Evolutionary conservation across 345 rosid species (phyloP).

Genomic region (Rhizophora mangle): DNA sequence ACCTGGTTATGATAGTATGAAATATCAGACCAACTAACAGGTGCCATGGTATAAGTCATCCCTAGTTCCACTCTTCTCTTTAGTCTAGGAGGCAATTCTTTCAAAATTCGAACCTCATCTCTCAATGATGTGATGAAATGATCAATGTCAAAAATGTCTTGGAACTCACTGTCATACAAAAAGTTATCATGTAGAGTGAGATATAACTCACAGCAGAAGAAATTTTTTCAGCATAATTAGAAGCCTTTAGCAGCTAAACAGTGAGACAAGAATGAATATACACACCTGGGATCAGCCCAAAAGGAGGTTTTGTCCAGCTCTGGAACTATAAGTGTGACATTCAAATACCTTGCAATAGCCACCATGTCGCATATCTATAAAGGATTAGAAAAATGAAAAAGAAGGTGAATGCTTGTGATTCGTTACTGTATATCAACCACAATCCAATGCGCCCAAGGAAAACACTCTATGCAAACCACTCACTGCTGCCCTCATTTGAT

Average conservation of each 20-base stretch:
- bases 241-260: background rate
- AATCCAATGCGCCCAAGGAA: background rate
- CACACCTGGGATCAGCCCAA: constrained; percentile 91
- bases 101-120: constrained; percentile 26
- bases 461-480: constrained; percentile 21
- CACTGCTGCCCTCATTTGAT: constrained; percentile 93
- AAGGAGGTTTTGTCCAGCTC: constrained; percentile 83
- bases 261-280: background rate
- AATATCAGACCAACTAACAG: constrained; percentile 86
- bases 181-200: background rate
- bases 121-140: constrained; percentile 26
- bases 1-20: constrained; percentile 75
- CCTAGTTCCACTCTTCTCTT: constrained; percentile 62
- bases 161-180: constrained; percentile 24
- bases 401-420: too few species aligned
- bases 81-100: constrained; percentile 63
- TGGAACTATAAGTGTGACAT: constrained; percentile 86
- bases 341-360: constrained; percentile 74
- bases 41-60: constrained; percentile 65
- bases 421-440: too few species aligned
- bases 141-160: constrained; percentile 28
- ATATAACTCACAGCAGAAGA: background rate
- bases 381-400: background rate
- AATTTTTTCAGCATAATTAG: background rate
- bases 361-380: constrained; percentile 87